These are phyloP conservation scores for Selaginella moellendorffii DNA, from an alignment of 75 land plant genomes.

Conservation along the genomic window DNA sequence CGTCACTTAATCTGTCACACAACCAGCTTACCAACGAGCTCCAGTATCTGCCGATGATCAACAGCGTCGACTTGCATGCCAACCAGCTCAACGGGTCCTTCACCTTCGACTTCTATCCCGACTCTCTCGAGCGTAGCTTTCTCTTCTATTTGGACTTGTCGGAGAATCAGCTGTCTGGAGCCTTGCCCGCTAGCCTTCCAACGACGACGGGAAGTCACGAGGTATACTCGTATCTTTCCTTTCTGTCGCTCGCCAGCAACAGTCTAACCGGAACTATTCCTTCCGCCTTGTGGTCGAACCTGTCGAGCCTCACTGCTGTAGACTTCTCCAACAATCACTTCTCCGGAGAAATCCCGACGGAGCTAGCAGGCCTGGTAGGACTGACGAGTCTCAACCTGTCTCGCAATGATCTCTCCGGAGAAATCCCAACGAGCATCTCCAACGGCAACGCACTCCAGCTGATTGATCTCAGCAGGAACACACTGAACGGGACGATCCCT, in stretches of 20 bases:
- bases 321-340: background rate
- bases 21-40: background rate
- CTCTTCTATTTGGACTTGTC: background rate
- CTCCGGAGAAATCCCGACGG: background rate
- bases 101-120: background rate
- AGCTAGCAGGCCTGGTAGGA: background rate
- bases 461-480: background rate
- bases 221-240: background rate
- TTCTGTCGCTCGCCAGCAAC: background rate
- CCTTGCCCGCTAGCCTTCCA: too few relatives aligned
- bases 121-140: background rate
- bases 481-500: background rate
- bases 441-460: background rate
- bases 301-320: background rate
- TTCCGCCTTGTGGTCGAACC: background rate
- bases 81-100: background rate
- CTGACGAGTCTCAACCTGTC: background rate
- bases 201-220: too few relatives aligned
- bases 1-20: background rate
- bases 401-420: background rate
- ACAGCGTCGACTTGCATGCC: background rate
- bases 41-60: background rate
- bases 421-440: background rate
- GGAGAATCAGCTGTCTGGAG: background rate
- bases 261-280: background rate